Evolutionary conservation across 2,329 filamentous ascomycete genomes (phyloP).

Genomic region (Arthrobotrys iridis): DNA sequence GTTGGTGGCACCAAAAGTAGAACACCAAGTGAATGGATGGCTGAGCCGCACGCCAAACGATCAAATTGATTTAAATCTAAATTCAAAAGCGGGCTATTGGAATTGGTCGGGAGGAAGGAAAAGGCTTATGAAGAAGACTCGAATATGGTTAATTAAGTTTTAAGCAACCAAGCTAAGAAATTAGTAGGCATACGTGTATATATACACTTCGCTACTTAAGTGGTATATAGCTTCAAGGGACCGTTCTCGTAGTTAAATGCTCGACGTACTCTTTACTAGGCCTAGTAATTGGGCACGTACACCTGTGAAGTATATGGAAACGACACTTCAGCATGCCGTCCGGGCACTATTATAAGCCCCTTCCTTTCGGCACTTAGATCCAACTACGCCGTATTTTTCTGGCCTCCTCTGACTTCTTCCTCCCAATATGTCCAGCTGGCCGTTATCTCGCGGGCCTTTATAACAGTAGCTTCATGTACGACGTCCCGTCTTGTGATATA

Average conservation of each 20-base stretch:
- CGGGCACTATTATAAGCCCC: constrained; percentile 20
- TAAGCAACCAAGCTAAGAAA: neutral
- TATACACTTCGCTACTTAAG: too few relatives aligned
- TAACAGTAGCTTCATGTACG: constrained; percentile 17
- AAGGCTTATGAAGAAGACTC: too few relatives aligned
- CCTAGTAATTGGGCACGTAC: too few relatives aligned
- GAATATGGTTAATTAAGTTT: too few relatives aligned
- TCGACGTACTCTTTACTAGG: too few relatives aligned
- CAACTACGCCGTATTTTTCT: constrained; percentile 7
- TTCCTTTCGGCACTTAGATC: constrained; percentile 10
- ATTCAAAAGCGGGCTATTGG: constrained; percentile 3
- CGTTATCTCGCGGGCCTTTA: constrained; percentile 31
- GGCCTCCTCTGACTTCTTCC: constrained; percentile 9
- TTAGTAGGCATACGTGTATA: neutral
- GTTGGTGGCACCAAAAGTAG: too few relatives aligned
- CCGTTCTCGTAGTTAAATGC: neutral
- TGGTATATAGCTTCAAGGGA: constrained; percentile 4
- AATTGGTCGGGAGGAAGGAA: neutral
- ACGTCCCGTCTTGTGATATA: neutral
- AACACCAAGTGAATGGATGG: neutral
- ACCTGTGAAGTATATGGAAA: neutral
- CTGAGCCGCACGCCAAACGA: constrained; percentile 10
- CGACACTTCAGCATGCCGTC: constrained; percentile 5
- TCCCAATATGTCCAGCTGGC: constrained; percentile 27
- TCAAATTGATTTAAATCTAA: too few relatives aligned